Percentiles rank a stretch among this genome's conserved stretches.
Conservation (phyloP, 192 early-diverging fungal genomes). For the Coemansia asiatica region DNA sequence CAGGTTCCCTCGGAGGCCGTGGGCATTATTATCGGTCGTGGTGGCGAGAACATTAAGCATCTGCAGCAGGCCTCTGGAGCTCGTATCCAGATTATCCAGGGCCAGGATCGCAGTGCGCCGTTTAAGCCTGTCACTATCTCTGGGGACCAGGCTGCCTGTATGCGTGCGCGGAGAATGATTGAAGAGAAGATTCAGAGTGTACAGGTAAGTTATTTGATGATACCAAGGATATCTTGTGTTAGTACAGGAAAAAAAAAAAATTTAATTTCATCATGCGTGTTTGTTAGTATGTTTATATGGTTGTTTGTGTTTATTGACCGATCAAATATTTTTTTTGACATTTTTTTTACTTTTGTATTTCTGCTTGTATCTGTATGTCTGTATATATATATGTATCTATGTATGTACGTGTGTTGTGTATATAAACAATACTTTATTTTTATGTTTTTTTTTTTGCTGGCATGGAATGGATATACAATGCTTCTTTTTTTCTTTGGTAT, state of each 20-base stretch:
- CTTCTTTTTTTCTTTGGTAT: background rate
- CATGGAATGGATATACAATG: background rate
- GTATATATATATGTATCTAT: slow-evolving; percentile 4
- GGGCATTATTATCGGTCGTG: slow-evolving; percentile 45
- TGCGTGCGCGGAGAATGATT: slow-evolving; percentile 47
- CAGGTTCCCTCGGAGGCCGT: slow-evolving; percentile 45
- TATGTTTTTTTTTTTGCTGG: slow-evolving; percentile 11
- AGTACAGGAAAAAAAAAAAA: background rate
- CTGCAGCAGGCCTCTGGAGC: slow-evolving; percentile 44
- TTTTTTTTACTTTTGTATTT: slow-evolving; percentile 8
- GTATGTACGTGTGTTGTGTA: background rate
- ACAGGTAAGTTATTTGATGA: slow-evolving; percentile 37
- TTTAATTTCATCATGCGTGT: slow-evolving; percentile 1
- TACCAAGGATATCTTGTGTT: background rate
- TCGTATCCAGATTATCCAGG: slow-evolving; percentile 49
- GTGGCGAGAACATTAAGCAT: slow-evolving; percentile 52
- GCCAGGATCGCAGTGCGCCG: slow-evolving; percentile 33
- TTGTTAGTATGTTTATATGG: no score
- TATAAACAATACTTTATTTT: background rate
- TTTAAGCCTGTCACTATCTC: slow-evolving; percentile 36
- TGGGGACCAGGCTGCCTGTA: slow-evolving; percentile 29
- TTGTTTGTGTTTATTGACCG: slow-evolving; percentile 12
- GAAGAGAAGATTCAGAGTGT: slow-evolving; percentile 45
- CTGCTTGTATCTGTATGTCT: slow-evolving; percentile 26
- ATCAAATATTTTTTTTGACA: background rate